Evolutionary conservation across 345 rosid species (phyloP).

Genomic region (Eucalyptus brandiana): DNA sequence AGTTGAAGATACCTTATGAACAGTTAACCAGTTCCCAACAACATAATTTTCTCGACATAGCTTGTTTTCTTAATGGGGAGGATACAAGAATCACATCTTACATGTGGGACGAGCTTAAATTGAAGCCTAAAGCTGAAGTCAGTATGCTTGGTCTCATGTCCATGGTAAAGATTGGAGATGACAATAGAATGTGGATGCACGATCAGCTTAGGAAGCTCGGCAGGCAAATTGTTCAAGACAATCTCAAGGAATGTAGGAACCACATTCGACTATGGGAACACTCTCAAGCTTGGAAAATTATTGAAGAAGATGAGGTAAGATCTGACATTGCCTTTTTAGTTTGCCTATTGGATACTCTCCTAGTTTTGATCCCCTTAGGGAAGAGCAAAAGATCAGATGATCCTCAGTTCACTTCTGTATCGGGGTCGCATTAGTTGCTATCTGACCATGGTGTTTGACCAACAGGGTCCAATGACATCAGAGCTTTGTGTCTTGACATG

Average conservation of each 20-base stretch:
- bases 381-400: not conserved
- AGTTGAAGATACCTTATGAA: not conserved
- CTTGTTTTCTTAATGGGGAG: not conserved
- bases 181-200: not conserved
- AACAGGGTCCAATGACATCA: too few species aligned
- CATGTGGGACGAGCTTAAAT: not conserved
- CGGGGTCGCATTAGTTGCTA: too few species aligned
- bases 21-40: not conserved
- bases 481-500: not conserved
- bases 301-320: not conserved
- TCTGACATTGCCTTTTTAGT: not conserved
- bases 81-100: not conserved
- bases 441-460: too few species aligned
- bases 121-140: fast-evolving
- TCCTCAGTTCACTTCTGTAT: not conserved
- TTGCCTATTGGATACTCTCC: not conserved
- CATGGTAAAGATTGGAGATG: not conserved
- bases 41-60: not conserved
- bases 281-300: not conserved
- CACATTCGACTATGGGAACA: not conserved
- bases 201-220: not conserved
- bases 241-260: not conserved
- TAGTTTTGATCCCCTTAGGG: not conserved
- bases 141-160: not conserved
- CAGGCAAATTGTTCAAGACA: not conserved